Percentiles rank a stretch among this genome's conserved stretches.
These are phyloP conservation scores for Parastagonospora nodorum DNA, from an alignment of 2,329 filamentous ascomycete species.

Conservation along the genomic window DNA sequence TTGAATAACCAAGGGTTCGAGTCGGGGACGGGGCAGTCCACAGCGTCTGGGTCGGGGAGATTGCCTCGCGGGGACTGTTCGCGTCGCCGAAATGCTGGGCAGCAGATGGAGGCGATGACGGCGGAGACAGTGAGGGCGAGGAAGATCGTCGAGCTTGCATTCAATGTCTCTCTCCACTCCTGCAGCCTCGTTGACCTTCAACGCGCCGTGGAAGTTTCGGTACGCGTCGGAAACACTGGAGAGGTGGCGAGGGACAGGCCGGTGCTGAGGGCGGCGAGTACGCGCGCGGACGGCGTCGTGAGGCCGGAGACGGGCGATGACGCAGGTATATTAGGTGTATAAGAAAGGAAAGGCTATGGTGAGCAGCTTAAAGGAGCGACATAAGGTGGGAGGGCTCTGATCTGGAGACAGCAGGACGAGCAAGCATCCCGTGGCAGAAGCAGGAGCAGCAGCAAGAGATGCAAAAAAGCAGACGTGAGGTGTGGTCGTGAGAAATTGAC, in stretches of 20 bases:
- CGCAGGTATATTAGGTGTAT: slow-evolving; percentile 38
- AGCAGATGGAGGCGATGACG: slow-evolving; percentile 43
- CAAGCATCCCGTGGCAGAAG: slow-evolving; percentile 40
- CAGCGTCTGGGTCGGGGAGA: slow-evolving; percentile 43
- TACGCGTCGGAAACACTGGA: slow-evolving; percentile 23
- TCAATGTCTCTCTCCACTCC: slow-evolving; percentile 35
- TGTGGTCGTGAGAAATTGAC: slow-evolving; percentile 12
- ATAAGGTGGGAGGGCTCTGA: slow-evolving; percentile 39
- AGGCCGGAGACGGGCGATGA: slow-evolving; percentile 26
- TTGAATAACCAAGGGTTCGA: slow-evolving; percentile 48
- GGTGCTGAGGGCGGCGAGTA: slow-evolving; percentile 7
- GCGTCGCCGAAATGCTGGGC: slow-evolving; percentile 30
- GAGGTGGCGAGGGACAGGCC: slow-evolving; percentile 10
- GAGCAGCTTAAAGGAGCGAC: slow-evolving; percentile 45
- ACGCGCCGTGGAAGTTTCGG: slow-evolving; percentile 28
- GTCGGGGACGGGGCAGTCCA: slow-evolving; percentile 49
- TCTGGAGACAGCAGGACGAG: slow-evolving; percentile 33
- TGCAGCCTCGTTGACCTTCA: slow-evolving; percentile 16
- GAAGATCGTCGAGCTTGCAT: slow-evolving; percentile 47
- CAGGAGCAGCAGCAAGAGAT: slow-evolving; percentile 29
- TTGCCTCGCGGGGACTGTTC: slow-evolving; percentile 29
- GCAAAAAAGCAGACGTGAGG: slow-evolving; percentile 22
- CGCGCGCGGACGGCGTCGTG: slow-evolving; percentile 17
- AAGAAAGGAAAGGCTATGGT: slow-evolving; percentile 41
- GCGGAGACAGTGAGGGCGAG: slow-evolving; percentile 38